A percentile compares a stretch with the other conserved stretches of the same genome.
Conservation (phyloP, 108 stramenopile genomes). For the Phaeodactylum tricornutum region DNA sequence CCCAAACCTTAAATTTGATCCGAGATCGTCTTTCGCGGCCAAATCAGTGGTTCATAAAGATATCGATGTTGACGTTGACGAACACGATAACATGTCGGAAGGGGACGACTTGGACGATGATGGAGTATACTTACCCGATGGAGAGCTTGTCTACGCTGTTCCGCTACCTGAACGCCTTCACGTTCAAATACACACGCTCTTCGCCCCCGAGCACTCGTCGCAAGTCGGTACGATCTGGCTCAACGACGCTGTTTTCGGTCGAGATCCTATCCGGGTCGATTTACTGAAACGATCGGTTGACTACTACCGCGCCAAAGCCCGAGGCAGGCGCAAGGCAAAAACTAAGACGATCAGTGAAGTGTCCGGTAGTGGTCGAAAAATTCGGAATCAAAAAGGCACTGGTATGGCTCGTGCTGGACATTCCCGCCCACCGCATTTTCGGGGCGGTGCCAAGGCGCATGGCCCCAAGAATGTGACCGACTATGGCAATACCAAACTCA, state of each 20-base stretch:
- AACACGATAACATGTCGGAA: too few species aligned
- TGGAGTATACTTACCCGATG: too few species aligned
- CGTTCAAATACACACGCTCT: constrained; percentile 25
- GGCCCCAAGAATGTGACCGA: constrained; percentile 75
- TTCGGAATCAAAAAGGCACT: constrained; percentile 77
- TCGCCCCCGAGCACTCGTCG: constrained; percentile 1
- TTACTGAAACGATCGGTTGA: constrained; percentile 63
- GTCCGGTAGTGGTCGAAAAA: constrained; percentile 75
- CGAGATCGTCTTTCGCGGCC: too few species aligned
- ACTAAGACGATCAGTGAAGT: constrained; percentile 79
- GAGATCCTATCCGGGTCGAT: constrained; percentile 64
- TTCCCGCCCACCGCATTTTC: constrained; percentile 82
- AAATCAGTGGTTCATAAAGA: too few species aligned
- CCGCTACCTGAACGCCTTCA: constrained; percentile 74
- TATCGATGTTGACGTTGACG: too few species aligned
- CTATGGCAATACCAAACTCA: constrained; percentile 76
- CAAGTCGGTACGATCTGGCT: constrained; percentile 55
- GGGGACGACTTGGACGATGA: too few species aligned
- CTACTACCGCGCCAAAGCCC: constrained; percentile 73
- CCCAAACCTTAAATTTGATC: too few species aligned
- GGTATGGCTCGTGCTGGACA: constrained; percentile 86
- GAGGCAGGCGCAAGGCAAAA: constrained; percentile 65
- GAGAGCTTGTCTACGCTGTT: constrained; percentile 20
- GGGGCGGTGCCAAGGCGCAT: constrained; percentile 91
- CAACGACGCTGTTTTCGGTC: constrained; percentile 48